Base-by-base conservation (phyloP, 345 rosid species). In the Lumnitzera littorea region DNA sequence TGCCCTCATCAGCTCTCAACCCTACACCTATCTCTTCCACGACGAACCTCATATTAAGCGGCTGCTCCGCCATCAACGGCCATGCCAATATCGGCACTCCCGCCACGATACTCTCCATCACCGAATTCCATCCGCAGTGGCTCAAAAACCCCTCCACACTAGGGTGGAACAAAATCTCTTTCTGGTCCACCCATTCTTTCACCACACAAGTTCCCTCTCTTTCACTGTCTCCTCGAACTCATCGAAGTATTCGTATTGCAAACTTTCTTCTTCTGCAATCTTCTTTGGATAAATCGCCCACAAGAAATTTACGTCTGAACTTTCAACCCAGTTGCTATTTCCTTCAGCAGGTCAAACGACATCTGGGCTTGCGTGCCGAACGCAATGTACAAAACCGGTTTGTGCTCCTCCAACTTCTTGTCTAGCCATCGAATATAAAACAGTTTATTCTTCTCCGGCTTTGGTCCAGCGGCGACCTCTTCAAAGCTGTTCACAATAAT, bases 71-170 rank as follows among this genome's bases (percentile, higher is more conserved):
- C 82, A 79, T 76, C 90, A 83, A 68, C 0, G 96, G 88, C 96
- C 91, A 86, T n/a, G 84, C 90, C 9, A 91, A 71, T 20, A 91
- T 74, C 0, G 91, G 98, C n/a, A 88, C 85, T 2, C 82, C 91
- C 1, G 78, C 80, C 25, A 85, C 76, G 64, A 91, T 70, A 68
- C 90, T 83, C 68, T 91, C 96, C 60, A 78, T 50, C 0, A 71
- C 73, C 4, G 98, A 91, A 59, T 88, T 91, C 98, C 96, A 88
- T 6, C 96, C 98, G 31, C 96, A 91, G 46, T 91, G 98, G 46
- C 90, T 88, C 60, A 88, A 47, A 48, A 84, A 86, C 23, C 96
- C 96, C 72, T 68, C 23, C 10, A 91, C 72, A 43, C 85, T 75
- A 11, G 25, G 64, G 76, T 91, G 96, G 58, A 15, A 47, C 13